These are phyloP conservation scores for Cyclostephanos tholiformis DNA, from an alignment of 108 stramenopile genomes.

Conservation along the genomic window DNA sequence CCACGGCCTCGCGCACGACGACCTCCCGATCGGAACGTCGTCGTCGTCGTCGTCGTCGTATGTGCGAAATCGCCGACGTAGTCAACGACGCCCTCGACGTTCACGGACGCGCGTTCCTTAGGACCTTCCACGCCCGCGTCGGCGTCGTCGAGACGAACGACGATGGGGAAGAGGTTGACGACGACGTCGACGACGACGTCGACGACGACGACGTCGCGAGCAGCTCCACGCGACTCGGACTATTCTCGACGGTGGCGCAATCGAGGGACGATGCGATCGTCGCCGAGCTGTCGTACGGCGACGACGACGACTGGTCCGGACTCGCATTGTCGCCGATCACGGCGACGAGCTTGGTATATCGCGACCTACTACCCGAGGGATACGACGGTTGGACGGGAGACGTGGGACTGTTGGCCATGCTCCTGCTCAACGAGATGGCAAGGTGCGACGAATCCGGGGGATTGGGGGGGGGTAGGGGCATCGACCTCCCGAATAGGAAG, in stretches of 20 bases:
- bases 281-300: constrained; percentile 66
- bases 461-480: constrained; percentile 14
- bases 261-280: constrained; percentile 16
- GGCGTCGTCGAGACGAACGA: constrained; percentile 14
- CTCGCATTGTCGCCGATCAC: constrained; percentile 55
- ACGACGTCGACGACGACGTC: neutral
- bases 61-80: constrained; percentile 26
- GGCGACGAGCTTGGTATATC: constrained; percentile 59
- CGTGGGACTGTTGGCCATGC: constrained; percentile 73
- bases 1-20: too few species aligned
- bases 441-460: constrained; percentile 22
- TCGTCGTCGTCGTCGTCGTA: neutral
- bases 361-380: constrained; percentile 57
- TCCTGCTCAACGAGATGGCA: constrained; percentile 77
- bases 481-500: constrained; percentile 47
- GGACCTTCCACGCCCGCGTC: constrained; percentile 30
- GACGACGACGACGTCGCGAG: too few species aligned
- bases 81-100: constrained; percentile 27
- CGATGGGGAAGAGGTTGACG: constrained; percentile 11
- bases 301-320: constrained; percentile 46
- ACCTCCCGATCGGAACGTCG: too few species aligned
- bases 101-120: constrained; percentile 16
- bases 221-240: constrained; percentile 53
- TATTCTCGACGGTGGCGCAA: constrained; percentile 56
- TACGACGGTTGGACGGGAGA: constrained; percentile 91